Evolutionary conservation across 148 eudicot genomes (phyloP).

Genomic region (Heliosperma pusillum): DNA sequence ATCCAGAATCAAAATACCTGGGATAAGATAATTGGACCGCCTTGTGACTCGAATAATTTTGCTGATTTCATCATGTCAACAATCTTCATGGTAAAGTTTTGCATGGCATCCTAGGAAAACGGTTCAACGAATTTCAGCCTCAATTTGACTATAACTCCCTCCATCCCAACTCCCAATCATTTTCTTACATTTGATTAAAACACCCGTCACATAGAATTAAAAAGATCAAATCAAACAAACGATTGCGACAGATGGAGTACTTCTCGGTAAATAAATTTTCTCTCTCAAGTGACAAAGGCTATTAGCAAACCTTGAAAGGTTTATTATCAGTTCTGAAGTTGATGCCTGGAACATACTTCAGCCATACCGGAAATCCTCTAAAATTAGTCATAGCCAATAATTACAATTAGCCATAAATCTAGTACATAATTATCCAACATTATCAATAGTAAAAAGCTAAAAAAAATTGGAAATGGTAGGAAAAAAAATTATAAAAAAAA

Average conservation of each 20-base stretch:
- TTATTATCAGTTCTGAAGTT: conserved; percentile 83
- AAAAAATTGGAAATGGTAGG: too few species aligned
- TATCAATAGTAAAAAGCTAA: not conserved
- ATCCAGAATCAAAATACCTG: conserved; percentile 46
- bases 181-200: not conserved
- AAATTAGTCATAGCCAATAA: conserved; percentile 12
- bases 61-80: conserved; percentile 89
- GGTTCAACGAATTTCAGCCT: not conserved
- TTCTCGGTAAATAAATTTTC: not conserved
- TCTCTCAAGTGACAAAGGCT: not conserved
- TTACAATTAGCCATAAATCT: not conserved
- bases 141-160: not conserved
- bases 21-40: conserved; percentile 88
- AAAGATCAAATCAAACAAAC: too few species aligned
- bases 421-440: not conserved
- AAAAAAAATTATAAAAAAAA: conserved; percentile 4
- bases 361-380: conserved; percentile 96
- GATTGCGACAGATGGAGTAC: too few species aligned
- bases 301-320: conserved; percentile 74
- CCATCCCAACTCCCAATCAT: not conserved
- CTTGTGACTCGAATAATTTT: conserved; percentile 72
- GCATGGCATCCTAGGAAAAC: conserved; percentile 61
- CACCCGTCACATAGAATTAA: too few species aligned
- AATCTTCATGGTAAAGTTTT: conserved; percentile 76
- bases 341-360: conserved; percentile 83